These are phyloP conservation scores for Leccinellum albellum DNA, from an alignment of 768 basidiomycete species.

Conservation along the genomic window DNA sequence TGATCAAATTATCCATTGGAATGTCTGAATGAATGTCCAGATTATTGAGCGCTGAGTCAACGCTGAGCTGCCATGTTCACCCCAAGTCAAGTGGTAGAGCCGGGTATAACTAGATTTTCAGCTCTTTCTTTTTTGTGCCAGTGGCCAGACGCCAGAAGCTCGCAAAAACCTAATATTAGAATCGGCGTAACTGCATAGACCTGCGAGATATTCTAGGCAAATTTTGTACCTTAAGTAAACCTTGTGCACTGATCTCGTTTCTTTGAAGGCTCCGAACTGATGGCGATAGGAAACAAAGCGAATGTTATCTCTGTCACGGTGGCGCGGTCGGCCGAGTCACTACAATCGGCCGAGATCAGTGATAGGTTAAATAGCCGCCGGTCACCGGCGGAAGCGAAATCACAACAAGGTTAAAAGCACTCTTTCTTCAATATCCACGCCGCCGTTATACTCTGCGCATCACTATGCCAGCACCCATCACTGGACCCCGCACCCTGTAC, in stretches of 20 bases:
- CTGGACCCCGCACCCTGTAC: constrained; percentile 82
- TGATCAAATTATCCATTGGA: not conserved
- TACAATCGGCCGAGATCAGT: constrained; percentile 13
- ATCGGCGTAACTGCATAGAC: not conserved
- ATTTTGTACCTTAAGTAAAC: too few relatives aligned
- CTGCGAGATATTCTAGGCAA: not conserved
- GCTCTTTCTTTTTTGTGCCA: not conserved
- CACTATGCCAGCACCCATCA: constrained; percentile 53
- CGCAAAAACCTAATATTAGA: not conserved
- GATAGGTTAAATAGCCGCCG: constrained; percentile 1
- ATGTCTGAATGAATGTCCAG: not conserved
- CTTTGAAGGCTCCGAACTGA: not conserved
- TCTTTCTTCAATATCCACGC: constrained; percentile 2
- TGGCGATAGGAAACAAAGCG: not conserved
- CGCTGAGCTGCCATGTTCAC: not conserved
- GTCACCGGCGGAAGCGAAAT: not conserved
- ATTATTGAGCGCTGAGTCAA: too few relatives aligned
- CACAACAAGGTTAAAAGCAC: not conserved
- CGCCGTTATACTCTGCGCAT: not conserved
- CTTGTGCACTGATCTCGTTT: not conserved
- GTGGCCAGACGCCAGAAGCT: not conserved
- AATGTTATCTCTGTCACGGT: not conserved
- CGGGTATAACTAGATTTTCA: not conserved
- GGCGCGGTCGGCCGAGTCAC: constrained; percentile 10
- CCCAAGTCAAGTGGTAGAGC: not conserved